These are phyloP conservation scores for Solanum microdontum DNA, from an alignment of 257 asterid species.

Conservation along the genomic window DNA sequence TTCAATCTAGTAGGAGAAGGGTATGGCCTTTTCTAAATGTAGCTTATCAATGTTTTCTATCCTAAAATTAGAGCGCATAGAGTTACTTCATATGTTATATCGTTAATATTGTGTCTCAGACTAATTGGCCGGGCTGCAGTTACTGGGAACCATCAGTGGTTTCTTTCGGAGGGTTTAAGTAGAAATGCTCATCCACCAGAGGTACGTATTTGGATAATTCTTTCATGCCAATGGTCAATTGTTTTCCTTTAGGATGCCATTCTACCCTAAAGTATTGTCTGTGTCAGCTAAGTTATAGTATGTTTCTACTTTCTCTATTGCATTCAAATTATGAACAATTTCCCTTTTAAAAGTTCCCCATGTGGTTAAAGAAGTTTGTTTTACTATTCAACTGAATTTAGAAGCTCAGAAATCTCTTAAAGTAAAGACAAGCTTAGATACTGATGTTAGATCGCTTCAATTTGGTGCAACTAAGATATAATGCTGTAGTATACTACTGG, in stretches of 20 bases:
- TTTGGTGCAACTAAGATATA: background rate
- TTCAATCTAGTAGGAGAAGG: conserved; percentile 82
- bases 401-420: background rate
- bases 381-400: background rate
- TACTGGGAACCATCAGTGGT: conserved; percentile 78
- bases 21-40: conserved; percentile 18
- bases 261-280: background rate
- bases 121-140: conserved; percentile 81
- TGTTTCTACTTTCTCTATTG: background rate
- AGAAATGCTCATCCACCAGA: conserved; percentile 56
- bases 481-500: background rate
- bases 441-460: background rate
- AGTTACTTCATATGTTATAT: background rate
- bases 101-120: conserved; percentile 26
- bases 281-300: background rate
- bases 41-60: background rate
- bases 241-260: background rate
- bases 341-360: background rate
- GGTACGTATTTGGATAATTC: conserved; percentile 27
- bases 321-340: background rate
- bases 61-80: background rate
- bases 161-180: conserved; percentile 32
- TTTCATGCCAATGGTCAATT: background rate
- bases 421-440: background rate
- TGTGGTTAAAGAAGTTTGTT: background rate